Percentiles rank a stretch among this genome's conserved stretches.
phyloP scores from a whole-genome alignment of 768 basidiomycete genomes.

The Hygrocybe punicea region DNA sequence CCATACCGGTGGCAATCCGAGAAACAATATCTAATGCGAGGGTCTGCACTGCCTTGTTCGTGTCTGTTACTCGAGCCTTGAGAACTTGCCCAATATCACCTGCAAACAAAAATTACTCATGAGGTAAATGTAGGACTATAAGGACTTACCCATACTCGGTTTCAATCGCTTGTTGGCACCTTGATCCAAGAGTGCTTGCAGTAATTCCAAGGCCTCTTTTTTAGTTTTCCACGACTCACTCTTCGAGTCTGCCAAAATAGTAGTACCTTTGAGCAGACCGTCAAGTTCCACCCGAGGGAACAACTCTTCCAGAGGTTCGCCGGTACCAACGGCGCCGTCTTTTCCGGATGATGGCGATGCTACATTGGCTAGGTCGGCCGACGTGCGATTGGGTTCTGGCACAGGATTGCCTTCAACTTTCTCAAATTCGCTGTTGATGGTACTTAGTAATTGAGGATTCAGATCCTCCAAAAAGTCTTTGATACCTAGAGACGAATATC shows the following conservation, averaged over 20 bases:
- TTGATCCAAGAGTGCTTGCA: constrained; percentile 84
- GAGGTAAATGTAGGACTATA: constrained; percentile 2
- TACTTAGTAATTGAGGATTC: constrained; percentile 87
- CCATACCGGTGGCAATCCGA: constrained; percentile 91
- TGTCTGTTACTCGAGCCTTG: constrained; percentile 84
- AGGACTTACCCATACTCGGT: constrained; percentile 69
- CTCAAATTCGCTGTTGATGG: constrained; percentile 89
- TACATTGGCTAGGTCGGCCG: constrained; percentile 65
- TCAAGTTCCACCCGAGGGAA: constrained; percentile 96
- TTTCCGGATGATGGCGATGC: constrained; percentile 42
- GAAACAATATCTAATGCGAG: constrained; percentile 88
- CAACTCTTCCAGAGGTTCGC: constrained; percentile 85
- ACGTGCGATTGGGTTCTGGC: constrained; percentile 75
- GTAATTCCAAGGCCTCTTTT: constrained; percentile 87
- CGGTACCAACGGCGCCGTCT: constrained; percentile 38
- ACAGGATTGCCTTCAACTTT: constrained; percentile 76
- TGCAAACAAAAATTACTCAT: constrained; percentile 29
- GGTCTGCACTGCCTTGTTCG: constrained; percentile 90
- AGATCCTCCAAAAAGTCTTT: constrained; percentile 91
- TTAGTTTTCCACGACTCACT: constrained; percentile 96
- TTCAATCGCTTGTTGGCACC: constrained; percentile 91
- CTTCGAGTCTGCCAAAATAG: constrained; percentile 77
- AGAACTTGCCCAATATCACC: constrained; percentile 89
- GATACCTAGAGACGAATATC: constrained; percentile 55
- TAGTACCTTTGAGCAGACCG: constrained; percentile 74